Conservation (phyloP, 2,329 filamentous ascomycete species). For the Colletotrichum tabaci region DNA sequence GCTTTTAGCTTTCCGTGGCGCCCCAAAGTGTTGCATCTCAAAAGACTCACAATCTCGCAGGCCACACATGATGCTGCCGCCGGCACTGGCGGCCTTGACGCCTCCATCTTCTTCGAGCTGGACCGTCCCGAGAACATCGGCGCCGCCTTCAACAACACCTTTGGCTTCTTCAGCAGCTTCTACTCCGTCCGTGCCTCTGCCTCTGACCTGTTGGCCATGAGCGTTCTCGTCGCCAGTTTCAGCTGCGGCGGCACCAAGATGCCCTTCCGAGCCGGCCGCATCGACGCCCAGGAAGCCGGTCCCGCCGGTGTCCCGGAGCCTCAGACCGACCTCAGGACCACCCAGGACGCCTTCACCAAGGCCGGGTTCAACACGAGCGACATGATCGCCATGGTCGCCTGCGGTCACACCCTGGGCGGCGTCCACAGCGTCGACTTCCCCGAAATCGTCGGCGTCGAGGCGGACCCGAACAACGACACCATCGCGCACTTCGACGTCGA, state of each 20-base stretch:
- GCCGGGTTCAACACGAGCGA: constrained; percentile 52
- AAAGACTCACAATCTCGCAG: not conserved
- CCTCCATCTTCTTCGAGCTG: constrained; percentile 47
- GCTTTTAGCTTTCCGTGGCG: too few relatives aligned
- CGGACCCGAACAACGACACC: constrained; percentile 45
- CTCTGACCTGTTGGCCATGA: constrained; percentile 47
- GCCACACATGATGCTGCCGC: constrained; percentile 45
- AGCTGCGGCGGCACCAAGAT: constrained; percentile 46
- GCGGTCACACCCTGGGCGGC: constrained; percentile 56
- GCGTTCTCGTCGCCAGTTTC: constrained; percentile 43
- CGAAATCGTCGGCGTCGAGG: constrained; percentile 48
- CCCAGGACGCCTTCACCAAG: constrained; percentile 48
- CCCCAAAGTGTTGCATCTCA: not conserved
- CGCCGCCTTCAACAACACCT: constrained; percentile 46
- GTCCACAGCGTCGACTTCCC: constrained; percentile 61
- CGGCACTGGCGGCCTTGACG: constrained; percentile 47
- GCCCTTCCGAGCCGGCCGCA: constrained; percentile 49
- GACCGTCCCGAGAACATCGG: constrained; percentile 45
- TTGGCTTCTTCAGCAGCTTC: constrained; percentile 47
- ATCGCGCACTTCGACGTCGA: constrained; percentile 54
- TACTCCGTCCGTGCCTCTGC: constrained; percentile 43
- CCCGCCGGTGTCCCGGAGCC: constrained; percentile 52
- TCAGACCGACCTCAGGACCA: constrained; percentile 47
- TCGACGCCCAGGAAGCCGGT: constrained; percentile 51
- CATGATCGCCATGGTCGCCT: constrained; percentile 55